Conservation (phyloP, 2,329 filamentous ascomycete genomes). For the Hypoxylon sp. region DNA sequence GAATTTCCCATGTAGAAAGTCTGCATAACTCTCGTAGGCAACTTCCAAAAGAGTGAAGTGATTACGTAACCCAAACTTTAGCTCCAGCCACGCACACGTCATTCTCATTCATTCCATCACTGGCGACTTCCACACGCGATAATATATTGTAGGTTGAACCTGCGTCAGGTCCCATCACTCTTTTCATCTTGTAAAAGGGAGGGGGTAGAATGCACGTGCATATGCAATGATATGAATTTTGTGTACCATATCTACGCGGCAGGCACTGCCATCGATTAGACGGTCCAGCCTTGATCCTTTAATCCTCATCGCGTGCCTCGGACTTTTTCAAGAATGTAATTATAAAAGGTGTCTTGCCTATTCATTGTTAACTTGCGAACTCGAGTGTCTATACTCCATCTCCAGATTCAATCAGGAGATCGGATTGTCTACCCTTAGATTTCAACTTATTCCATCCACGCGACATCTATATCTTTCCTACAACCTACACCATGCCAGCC, state of each 20-base stretch:
- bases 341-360: background rate
- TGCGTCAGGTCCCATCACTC: background rate
- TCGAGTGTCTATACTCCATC: slow-evolving; percentile 4
- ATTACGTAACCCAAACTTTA: background rate
- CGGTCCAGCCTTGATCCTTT: background rate
- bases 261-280: background rate
- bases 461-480: background rate
- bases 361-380: slow-evolving; percentile 5
- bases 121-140: slow-evolving; percentile 10
- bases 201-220: too few relatives aligned
- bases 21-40: background rate
- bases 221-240: background rate
- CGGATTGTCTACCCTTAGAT: background rate
- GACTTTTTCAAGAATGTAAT: background rate
- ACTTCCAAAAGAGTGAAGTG: background rate
- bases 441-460: background rate
- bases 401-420: slow-evolving; percentile 6
- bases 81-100: slow-evolving; percentile 13
- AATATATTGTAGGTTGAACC: background rate
- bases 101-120: slow-evolving; percentile 3
- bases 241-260: background rate
- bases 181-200: background rate
- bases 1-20: too few relatives aligned
- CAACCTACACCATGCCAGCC: slow-evolving; percentile 32
- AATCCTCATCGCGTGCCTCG: background rate